A percentile compares a stretch with the other conserved stretches of the same genome.
These are phyloP conservation scores for Toxicodendron radicans DNA, from an alignment of 345 rosid genomes.

Conservation along the genomic window DNA sequence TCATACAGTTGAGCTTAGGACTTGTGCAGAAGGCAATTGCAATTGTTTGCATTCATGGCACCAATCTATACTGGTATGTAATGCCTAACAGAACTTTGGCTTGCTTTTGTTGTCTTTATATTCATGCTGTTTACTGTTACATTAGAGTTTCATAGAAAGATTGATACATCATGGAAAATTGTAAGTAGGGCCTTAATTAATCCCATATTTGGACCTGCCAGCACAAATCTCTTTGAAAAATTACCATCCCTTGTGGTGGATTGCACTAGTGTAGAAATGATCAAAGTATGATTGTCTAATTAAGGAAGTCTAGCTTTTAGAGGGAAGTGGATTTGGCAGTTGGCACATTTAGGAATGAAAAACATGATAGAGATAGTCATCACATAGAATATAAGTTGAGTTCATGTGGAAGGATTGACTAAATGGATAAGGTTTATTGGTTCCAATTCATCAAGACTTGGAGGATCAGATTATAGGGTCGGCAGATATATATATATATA, in stretches of 20 bases:
- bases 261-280: neutral
- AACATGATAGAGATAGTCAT: neutral
- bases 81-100: neutral
- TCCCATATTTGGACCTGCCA: too few relatives aligned
- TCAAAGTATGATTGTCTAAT: neutral
- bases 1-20: too few relatives aligned
- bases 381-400: neutral
- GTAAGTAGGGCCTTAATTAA: neutral
- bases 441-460: too few relatives aligned
- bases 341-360: neutral
- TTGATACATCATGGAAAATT: neutral
- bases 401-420: neutral
- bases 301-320: neutral
- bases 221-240: too few relatives aligned
- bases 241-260: neutral
- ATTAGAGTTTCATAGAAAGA: too few relatives aligned
- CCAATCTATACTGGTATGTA: too few relatives aligned
- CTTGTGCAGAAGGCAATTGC: too few relatives aligned
- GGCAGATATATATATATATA: too few relatives aligned
- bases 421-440: neutral
- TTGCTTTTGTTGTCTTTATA: neutral
- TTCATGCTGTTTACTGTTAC: too few relatives aligned
- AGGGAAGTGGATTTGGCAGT: neutral
- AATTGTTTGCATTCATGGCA: too few relatives aligned
- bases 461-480: too few relatives aligned